Base-by-base conservation (phyloP, 2,329 filamentous ascomycete genomes). In the Sporothrix brunneoviolacea region DNA sequence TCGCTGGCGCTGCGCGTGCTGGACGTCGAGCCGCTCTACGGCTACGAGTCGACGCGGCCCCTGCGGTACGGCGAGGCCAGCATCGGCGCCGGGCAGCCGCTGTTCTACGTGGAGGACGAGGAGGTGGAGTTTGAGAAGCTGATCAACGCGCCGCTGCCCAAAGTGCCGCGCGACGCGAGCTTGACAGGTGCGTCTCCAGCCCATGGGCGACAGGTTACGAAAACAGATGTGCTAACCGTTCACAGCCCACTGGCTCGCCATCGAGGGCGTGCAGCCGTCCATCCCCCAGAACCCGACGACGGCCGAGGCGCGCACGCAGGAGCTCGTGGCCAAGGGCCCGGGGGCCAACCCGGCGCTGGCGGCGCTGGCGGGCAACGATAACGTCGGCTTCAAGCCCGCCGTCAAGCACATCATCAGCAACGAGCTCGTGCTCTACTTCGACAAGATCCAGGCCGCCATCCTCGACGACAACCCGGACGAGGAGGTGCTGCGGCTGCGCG, bases 61-160 rank as follows among this genome's bases (percentile, higher is more conserved):
- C 71, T 98, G 60, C 81, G 87, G 49, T 98, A 94, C 63, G 93
- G 93, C 46, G 93, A 98, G 68, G 93, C 93, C 3, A 94, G 88
- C 52, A 73, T 98, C 54, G 93, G 93, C 0, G 90, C 91, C 13
- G 91, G 91, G 9, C 93, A 98, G 68, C 90, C 91, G 48, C 73
- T 98, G 19, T 98, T 91, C 69, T 98, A 98, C 65, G 86, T 98
- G 33, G 93, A 98, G 64, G 93, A 98, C 65, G 93, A 98, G 64
- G 93, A 98, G 72, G 85, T 97, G 49, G 93, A 98, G 68, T 97
- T 98, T 64, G 93, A 98, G 72, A 97, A 97, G 74, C 74, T 98
- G 58, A 96, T 98, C 65, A 98, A 98, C 70, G 90, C 90, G 57
- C 88, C 93, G 4, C 70, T 98, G 58, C 93, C 93, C 22, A 96